These are phyloP conservation scores for Ambrosia artemisiifolia DNA, from an alignment of 129 eudicot species.

Conservation along the genomic window DNA sequence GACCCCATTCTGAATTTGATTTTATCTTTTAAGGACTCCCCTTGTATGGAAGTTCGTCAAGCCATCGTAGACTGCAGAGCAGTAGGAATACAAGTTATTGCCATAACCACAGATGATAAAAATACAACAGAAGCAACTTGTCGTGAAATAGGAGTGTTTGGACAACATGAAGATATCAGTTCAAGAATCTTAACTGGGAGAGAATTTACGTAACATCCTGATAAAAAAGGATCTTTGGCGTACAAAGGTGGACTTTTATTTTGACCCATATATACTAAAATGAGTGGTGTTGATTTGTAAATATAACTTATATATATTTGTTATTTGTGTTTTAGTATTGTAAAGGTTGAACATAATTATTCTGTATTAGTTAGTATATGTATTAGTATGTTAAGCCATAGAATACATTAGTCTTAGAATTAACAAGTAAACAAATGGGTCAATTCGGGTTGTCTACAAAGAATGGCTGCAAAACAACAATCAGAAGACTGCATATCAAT, in stretches of 20 bases:
- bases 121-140: slow-evolving; percentile 95
- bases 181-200: slow-evolving; percentile 73
- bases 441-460: too few species aligned
- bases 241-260: slow-evolving; percentile 80
- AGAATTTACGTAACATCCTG: slow-evolving; percentile 62
- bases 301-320: too few species aligned
- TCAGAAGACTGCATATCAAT: too few species aligned
- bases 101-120: slow-evolving; percentile 87
- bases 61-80: slow-evolving; percentile 90
- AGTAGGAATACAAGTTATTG: slow-evolving; percentile 94
- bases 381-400: too few species aligned
- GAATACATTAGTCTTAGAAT: too few species aligned
- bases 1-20: too few species aligned
- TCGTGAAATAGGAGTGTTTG: slow-evolving; percentile 75
- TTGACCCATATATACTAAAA: slow-evolving; percentile 14
- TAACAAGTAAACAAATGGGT: too few species aligned
- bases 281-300: too few species aligned
- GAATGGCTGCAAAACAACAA: too few species aligned
- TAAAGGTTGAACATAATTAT: too few species aligned
- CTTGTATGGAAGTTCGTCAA: slow-evolving; percentile 79
- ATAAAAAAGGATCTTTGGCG: slow-evolving; percentile 45
- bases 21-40: slow-evolving; percentile 60
- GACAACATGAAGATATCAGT: slow-evolving; percentile 53
- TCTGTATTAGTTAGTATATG: too few species aligned
- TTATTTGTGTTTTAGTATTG: too few species aligned